Conservation (phyloP, 306 rosid genomes). For the Fragaria nilgerrensis region DNA sequence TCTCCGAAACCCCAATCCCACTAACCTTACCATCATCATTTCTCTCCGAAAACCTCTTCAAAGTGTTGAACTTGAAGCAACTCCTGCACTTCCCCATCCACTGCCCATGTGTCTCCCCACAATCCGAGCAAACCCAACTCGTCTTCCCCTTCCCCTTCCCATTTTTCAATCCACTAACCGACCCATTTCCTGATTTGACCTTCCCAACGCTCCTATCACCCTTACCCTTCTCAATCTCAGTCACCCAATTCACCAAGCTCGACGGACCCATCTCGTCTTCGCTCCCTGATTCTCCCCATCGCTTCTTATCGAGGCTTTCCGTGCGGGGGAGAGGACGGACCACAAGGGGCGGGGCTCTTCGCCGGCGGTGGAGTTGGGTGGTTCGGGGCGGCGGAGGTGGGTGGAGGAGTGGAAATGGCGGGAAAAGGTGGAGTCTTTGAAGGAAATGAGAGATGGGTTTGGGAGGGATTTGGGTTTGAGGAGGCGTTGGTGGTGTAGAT, state of each 20-base stretch:
- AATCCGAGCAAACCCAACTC: slow-evolving; percentile 64
- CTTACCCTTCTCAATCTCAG: slow-evolving; percentile 13
- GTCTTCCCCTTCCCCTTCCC: slow-evolving; percentile 44
- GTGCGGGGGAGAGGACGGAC: slow-evolving; percentile 38
- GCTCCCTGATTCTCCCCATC: slow-evolving; percentile 15
- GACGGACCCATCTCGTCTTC: slow-evolving; percentile 17
- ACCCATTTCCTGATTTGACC: slow-evolving; percentile 21
- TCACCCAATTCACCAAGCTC: slow-evolving; percentile 4
- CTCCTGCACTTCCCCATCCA: slow-evolving; percentile 81
- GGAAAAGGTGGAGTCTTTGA: slow-evolving; percentile 32
- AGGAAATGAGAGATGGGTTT: slow-evolving; percentile 30
- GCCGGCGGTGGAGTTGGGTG: slow-evolving; percentile 6
- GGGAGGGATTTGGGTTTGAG: slow-evolving; percentile 27
- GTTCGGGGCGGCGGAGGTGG: slow-evolving; percentile 18
- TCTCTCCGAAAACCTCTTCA: slow-evolving; percentile 47
- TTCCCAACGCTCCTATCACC: slow-evolving; percentile 26
- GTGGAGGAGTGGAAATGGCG: slow-evolving; percentile 28
- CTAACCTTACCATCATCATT: slow-evolving; percentile 18
- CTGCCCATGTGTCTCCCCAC: slow-evolving; percentile 59
- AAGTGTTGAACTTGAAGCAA: slow-evolving; percentile 38
- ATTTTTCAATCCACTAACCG: slow-evolving; percentile 34
- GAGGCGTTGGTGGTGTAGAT: slow-evolving; percentile 36
- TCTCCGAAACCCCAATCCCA: slow-evolving; percentile 51
- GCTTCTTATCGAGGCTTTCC: slow-evolving; percentile 8
- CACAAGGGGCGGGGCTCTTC: slow-evolving; percentile 28